These are phyloP conservation scores for Ampelocalamus luodianensis DNA, from an alignment of 176 grass and related monocot species.

Conservation along the genomic window DNA sequence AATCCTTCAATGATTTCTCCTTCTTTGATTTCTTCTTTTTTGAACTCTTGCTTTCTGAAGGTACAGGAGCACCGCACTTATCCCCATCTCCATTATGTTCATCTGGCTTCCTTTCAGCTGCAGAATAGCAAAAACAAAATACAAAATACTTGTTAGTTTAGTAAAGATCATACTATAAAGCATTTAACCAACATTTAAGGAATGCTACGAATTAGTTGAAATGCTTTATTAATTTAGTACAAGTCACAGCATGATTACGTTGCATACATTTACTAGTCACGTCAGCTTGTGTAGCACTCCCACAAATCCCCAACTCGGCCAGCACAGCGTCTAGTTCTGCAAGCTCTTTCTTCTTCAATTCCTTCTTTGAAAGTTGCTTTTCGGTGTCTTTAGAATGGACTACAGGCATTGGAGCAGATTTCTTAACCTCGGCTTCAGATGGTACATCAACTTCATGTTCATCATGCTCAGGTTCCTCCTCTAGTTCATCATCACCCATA, in stretches of 20 bases:
- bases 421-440: slow-evolving; percentile 36
- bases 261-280: slow-evolving; percentile 28
- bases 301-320: slow-evolving; percentile 64
- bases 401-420: slow-evolving; percentile 33
- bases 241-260: neutral
- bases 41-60: slow-evolving; percentile 60
- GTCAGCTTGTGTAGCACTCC: slow-evolving; percentile 13
- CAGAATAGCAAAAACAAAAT: neutral
- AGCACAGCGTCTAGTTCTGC: slow-evolving; percentile 75
- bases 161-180: neutral
- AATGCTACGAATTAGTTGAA: neutral
- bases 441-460: slow-evolving; percentile 52
- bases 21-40: slow-evolving; percentile 76
- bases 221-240: slow-evolving; percentile 8
- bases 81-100: slow-evolving; percentile 43
- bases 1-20: slow-evolving; percentile 53
- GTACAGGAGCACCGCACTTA: slow-evolving; percentile 35
- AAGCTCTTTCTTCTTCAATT: slow-evolving; percentile 75
- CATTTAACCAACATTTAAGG: neutral
- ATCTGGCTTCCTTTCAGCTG: slow-evolving; percentile 42
- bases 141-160: neutral
- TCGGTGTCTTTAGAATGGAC: slow-evolving; percentile 60
- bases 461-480: slow-evolving; percentile 54
- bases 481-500: slow-evolving; percentile 55
- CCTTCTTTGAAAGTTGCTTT: slow-evolving; percentile 79